Conservation (phyloP, 2,329 filamentous ascomycete genomes). For the Nemania sp. region DNA sequence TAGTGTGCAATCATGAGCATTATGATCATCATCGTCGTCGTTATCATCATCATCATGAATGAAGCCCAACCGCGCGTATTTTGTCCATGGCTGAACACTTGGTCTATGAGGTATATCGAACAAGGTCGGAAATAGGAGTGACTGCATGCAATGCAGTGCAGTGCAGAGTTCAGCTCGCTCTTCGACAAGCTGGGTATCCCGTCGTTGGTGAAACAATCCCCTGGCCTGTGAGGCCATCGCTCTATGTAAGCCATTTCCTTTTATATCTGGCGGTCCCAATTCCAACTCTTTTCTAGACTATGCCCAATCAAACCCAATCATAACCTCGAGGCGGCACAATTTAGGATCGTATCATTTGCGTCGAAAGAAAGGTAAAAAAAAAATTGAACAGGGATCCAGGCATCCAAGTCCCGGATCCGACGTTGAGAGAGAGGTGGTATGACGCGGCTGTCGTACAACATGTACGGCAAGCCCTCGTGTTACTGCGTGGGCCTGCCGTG, state of each 20-base stretch:
- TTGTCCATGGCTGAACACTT: constrained; percentile 34
- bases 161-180: constrained; percentile 33
- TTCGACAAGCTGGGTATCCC: constrained; percentile 38
- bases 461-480: constrained; percentile 3
- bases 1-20: constrained; percentile 40
- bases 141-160: constrained; percentile 22
- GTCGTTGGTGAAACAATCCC: constrained; percentile 37
- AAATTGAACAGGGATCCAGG: not conserved
- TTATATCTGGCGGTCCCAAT: constrained; percentile 34
- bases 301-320: constrained; percentile 10
- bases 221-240: constrained; percentile 45
- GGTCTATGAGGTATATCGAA: constrained; percentile 47
- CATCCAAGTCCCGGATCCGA: not conserved
- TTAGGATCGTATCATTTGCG: constrained; percentile 38
- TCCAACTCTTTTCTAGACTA: constrained; percentile 17
- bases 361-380: constrained; percentile 9
- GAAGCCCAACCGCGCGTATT: constrained; percentile 34
- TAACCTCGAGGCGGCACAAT: constrained; percentile 15
- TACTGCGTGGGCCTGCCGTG: not conserved
- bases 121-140: constrained; percentile 26
- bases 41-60: constrained; percentile 39
- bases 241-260: constrained; percentile 46
- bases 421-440: not conserved
- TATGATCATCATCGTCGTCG: constrained; percentile 37
- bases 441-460: not conserved